These are phyloP conservation scores for Sclerotinia minor DNA, from an alignment of 2,329 filamentous ascomycete genomes.

Conservation along the genomic window DNA sequence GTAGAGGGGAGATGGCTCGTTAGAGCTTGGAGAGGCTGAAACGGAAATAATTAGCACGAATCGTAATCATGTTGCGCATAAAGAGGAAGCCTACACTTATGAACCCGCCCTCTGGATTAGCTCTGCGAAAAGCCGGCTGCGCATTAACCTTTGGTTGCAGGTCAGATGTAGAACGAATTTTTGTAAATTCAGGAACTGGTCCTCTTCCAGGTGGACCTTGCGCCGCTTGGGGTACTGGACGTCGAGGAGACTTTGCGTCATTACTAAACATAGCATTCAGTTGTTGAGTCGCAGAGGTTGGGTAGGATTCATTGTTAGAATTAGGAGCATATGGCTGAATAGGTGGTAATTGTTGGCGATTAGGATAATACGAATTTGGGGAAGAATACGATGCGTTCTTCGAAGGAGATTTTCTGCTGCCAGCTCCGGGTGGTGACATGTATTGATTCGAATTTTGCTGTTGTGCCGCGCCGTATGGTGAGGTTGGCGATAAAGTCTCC, in stretches of 20 bases:
- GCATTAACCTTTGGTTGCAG: conserved; percentile 79
- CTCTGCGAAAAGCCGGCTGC: conserved; percentile 88
- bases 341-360: conserved; percentile 68
- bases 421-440: conserved; percentile 46
- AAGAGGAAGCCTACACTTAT: conserved; percentile 71
- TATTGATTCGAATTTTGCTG: conserved; percentile 49
- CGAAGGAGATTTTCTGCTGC: conserved; percentile 75
- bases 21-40: conserved; percentile 87
- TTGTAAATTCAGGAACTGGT: conserved; percentile 84
- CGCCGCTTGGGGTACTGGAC: conserved; percentile 50
- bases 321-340: conserved; percentile 67
- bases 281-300: conserved; percentile 67
- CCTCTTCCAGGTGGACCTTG: conserved; percentile 55
- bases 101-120: conserved; percentile 95
- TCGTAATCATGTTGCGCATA: conserved; percentile 9
- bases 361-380: conserved; percentile 58
- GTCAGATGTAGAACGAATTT: conserved; percentile 70
- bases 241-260: conserved; percentile 60
- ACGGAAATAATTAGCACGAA: conserved; percentile 35
- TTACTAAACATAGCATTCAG: conserved; percentile 65
- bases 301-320: conserved; percentile 68
- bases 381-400: conserved; percentile 62
- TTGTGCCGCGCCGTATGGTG: conserved; percentile 70
- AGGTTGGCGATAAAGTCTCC: conserved; percentile 80
- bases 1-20: conserved; percentile 91